Evolutionary conservation across 2,329 filamentous ascomycete genomes (phyloP).

Genomic region (Nigrospora oryzae): DNA sequence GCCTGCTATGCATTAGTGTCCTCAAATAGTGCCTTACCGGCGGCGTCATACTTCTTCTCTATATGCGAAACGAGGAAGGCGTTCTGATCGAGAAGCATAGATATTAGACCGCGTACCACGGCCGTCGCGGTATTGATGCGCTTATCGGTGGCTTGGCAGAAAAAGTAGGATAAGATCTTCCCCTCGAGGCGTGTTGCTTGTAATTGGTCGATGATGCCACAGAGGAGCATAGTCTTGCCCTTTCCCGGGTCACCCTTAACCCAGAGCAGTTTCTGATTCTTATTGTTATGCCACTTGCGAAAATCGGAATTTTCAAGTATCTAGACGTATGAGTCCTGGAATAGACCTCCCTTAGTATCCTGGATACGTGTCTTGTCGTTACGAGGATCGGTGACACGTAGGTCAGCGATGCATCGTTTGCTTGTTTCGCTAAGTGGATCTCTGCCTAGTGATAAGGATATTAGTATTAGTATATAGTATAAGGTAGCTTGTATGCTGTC

Average conservation of each 20-base stretch:
- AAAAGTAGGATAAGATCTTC: conserved; percentile 17
- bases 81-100: conserved; percentile 15
- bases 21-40: conserved; percentile 23
- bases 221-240: conserved; percentile 26
- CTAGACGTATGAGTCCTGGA: conserved; percentile 22
- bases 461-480: too few species aligned
- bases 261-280: conserved; percentile 9
- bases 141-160: conserved; percentile 21
- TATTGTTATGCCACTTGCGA: conserved; percentile 12
- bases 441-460: too few species aligned
- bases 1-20: conserved; percentile 27
- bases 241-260: conserved; percentile 25
- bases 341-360: conserved; percentile 12
- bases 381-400: conserved; percentile 8
- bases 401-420: conserved; percentile 2
- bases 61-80: conserved; percentile 24
- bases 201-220: conserved; percentile 15
- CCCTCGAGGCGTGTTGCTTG: not conserved
- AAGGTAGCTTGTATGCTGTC: too few species aligned
- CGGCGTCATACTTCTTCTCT: conserved; percentile 18
- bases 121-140: conserved; percentile 17
- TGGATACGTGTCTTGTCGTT: conserved; percentile 13
- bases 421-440: too few species aligned
- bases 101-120: conserved; percentile 22
- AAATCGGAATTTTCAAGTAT: conserved; percentile 20